Evolutionary conservation across 148 eudicot species (phyloP).

Genomic region (Silene conica): DNA sequence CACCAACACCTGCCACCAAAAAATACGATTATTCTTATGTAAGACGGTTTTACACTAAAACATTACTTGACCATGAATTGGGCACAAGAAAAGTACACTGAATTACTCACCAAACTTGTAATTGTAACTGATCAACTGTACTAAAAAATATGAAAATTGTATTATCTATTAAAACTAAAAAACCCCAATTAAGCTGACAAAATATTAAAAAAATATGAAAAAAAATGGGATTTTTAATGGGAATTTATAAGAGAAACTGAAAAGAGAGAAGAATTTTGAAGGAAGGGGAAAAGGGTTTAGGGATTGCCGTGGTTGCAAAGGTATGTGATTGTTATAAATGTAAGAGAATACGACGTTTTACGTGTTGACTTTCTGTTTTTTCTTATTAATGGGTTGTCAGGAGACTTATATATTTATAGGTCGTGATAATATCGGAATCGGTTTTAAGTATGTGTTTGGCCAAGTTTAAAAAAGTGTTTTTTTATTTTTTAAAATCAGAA

Average conservation of each 20-base stretch:
- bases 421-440: no score
- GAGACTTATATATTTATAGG: background rate
- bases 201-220: no score
- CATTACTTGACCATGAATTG: no score
- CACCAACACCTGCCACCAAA: background rate
- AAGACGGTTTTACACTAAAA: no score
- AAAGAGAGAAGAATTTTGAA: slow-evolving; percentile 6
- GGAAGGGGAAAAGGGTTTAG: background rate
- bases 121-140: no score
- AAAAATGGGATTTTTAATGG: background rate
- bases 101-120: slow-evolving; percentile 13
- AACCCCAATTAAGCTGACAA: no score
- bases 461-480: no score
- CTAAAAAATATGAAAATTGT: background rate
- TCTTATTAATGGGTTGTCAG: background rate
- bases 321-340: background rate
- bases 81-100: no score
- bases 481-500: no score
- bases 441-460: no score
- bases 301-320: background rate
- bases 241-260: background rate
- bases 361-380: slow-evolving; percentile 29
- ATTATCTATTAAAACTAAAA: background rate
- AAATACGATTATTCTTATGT: no score
- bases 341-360: slow-evolving; percentile 13